Evolutionary conservation across 2,329 filamentous ascomycete species (phyloP), one percentile per base, ranked within the genome.

Genomic region (Hypomyces perniciosus): DNA sequence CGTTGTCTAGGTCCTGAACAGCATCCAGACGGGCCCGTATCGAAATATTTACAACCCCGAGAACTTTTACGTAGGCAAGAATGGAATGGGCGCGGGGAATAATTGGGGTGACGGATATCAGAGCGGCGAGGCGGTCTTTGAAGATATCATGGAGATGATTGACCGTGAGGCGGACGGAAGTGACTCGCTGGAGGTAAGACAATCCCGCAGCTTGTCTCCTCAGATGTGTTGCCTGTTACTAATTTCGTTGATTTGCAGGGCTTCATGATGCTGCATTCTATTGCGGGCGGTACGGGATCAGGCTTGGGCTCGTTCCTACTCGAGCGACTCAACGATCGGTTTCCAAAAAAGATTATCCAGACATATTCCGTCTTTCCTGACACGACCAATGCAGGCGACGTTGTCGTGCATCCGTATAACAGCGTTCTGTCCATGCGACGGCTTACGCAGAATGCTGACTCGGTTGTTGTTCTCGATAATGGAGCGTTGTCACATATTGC

Each of bases 31-130:
- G 8, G 90, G 93, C 1, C 85, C 91, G 0, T 99, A 99, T 76
- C 90, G 86, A 69, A 97, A 99, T 68, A 99, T 99, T 54, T 99
- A 99, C 80, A 99, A 99, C 67, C 93, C 93, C 0, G 93, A 99
- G 71, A 99, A 99, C 76, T 96, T 97, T 73, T 99, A 95, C 68
- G 83, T 97, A 48, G 90, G 92, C 62, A 95, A 96, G 68, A 87
- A 92, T 72, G 93, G 93, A 52, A 84, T 89, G 50, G 93, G 93
- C 42, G 93, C 93, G 6, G 93, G 90, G 42, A 99, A 99, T 71
- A 99, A 97, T 69, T 99, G 93, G 93, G 93, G 91, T 54, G 88
- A 93, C 64, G 93, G 93, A 43, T 99, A 99, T 71, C 85, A 93
- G 59, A 91, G 89, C 48, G 93, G 91, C 59, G 91, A 96, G 68